Evolutionary conservation across 1,139 yeast species (phyloP), one percentile per base, ranked within the genome.

Genomic region (Nakaseomyces bracarensis): DNA sequence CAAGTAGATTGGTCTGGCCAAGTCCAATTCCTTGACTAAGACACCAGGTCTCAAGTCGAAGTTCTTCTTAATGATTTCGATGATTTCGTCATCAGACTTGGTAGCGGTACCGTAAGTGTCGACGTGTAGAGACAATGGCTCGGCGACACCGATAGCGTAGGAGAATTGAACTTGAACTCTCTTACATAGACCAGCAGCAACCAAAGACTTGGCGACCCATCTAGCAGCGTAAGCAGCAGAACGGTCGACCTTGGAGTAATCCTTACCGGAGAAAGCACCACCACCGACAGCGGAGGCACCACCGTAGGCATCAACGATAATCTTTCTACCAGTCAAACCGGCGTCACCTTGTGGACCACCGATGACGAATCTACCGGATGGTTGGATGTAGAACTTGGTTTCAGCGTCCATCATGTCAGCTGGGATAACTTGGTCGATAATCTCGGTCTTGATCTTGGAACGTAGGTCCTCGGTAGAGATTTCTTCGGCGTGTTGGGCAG

Each of bases 271-370:
- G 85, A 89, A 89, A 53, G 97, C 97, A 77, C 97, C 97, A 75
- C 97, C 97, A 72, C 97, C 97, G 77, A 89, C 97, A 61, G 97
- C 96, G 73, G 97, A 96, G 95, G 96, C 91, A 60, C 97, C 97
- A 74, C 97, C 97, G 74, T 89, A 89, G 52, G 97, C 91, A 71
- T 89, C 97, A 65, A 89, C 97, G 65, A 89, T 89, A 69, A 89
- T 89, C 77, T 89, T 89, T 74, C 97, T 85, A 69, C 97, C 97
- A 58, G 97, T 89, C 64, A 89, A 75, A 75, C 97, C 97, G 55
- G 97, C 97, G 66, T 89, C 97, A 77, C 97, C 97, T 72, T 89
- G 97, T 56, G 97, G 97, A 68, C 97, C 97, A 72, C 97, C 97
- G 67, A 89, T 89, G 64, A 89, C 96, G 77, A 89, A 89, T 71